Base-by-base conservation (phyloP, 2,329 filamentous ascomycete species). In the Rhinocladiella similis region DNA sequence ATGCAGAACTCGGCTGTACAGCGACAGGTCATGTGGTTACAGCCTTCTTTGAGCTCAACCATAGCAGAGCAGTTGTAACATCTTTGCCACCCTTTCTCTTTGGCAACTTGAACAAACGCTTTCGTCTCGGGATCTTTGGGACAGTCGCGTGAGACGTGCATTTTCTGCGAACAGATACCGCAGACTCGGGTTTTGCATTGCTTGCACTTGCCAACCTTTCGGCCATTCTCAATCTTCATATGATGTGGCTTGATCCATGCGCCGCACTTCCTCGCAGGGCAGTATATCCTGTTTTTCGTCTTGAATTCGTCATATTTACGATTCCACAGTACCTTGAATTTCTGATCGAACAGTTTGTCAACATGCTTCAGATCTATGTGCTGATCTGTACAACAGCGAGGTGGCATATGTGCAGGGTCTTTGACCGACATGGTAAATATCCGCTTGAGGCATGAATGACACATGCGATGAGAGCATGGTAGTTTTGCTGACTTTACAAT, bases 1-100 rank as follows among this genome's bases (percentile, higher is more conserved):
- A 94, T 91, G 74, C 91, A 96, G 67, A 95, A 95, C 65, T 95
- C 83, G 25, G 89, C 89, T 52, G 83, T 87, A 67, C 91, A 96
- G 53, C 85, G 88, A 70, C 91, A 96, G 25, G 85, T 91, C 84
- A 95, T 93, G 69, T 93, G 91, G 73, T 93, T 92, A 72, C 88
- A 91, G 43, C 90, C 90, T 70, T 93, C 89, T 64, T 87, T 87
- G 48, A 91, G 75, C 70, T 95, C 89, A 43, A 95, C 88, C 77
- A 89, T 83, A 29, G 83, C 81, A 64, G 83, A 86, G 74, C 91
- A 96, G 65, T 81, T 88, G 71, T 86, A 89, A 71, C 91, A 96
- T 48, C 84, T 80, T 70, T 91, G 86, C 87, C 88, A 92, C 33
- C 88, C 88, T 53, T 87, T 80, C 43, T 87, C 78, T 65, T 87